Evolutionary conservation across 768 basidiomycete species (phyloP), one percentile per base, ranked within the genome.

Genomic region (Agaricus subrufescens): DNA sequence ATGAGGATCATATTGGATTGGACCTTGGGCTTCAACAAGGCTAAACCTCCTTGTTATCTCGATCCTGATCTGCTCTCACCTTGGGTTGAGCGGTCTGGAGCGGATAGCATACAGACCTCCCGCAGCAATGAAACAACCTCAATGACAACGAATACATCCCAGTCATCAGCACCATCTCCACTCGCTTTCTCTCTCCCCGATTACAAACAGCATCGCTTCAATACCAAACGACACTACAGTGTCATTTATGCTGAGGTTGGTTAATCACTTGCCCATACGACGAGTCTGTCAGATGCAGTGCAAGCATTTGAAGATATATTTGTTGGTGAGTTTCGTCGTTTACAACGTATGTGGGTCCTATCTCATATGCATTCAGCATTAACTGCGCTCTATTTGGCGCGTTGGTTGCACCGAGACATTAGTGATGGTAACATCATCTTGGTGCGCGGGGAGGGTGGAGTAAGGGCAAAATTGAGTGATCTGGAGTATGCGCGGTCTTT

Each of bases 261-360:
- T 15, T 14, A 23, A 38, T 49, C 58, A 40, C 49, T 50, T 27
- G 40, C 73, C 59, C 68, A 74, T 51, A 69, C 69, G 8, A 60
- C 67, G 12, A 68, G 71, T 50, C 15, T 26, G 4, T 34, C 15
- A 15, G 31, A 45, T n/a, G 30, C 40, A 19, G 15, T 49, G 44
- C 19, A 29, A 27, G 15, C 23, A 29, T 26, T 38, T 5, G 53
- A 44, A 34, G 46, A 23, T 5, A 29, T 51, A 26, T 39, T n/a
- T 29, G 8, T 54, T 45, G 46, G 45, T 48, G 38, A 26, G 29
- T 48, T 46, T 23, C 47, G n/a, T 5, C 25, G 27, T 11, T 19
- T 14, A 25, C 23, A 19, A 19, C 43, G 37, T 46, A 27, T 19
- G 19, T 19, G 19, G 11, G 11, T 4, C 23, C 3, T 19, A 12